Conservation (phyloP, 371 early-diverging fungal species). For the Mucor saturninus region DNA sequence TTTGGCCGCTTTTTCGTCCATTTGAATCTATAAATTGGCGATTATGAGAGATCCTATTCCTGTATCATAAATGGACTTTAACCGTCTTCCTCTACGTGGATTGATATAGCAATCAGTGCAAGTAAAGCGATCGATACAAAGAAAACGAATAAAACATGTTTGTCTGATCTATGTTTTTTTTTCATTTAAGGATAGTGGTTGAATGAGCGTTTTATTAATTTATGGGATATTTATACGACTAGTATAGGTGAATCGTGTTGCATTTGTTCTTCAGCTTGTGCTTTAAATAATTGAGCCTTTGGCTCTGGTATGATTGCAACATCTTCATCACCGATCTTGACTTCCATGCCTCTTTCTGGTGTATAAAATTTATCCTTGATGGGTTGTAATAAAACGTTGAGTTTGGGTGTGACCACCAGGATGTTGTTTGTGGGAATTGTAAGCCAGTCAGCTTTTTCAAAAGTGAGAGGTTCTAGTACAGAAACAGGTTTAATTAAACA, state of each 20-base stretch:
- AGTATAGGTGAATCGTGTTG: slow-evolving; percentile 20
- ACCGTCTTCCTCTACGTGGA: too few relatives aligned
- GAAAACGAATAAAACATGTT: too few relatives aligned
- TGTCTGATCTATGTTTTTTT: too few relatives aligned
- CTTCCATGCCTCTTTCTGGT: slow-evolving; percentile 42
- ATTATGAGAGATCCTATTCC: too few relatives aligned
- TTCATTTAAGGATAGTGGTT: neutral
- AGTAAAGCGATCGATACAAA: too few relatives aligned
- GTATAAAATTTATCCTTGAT: slow-evolving; percentile 75
- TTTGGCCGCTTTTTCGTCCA: too few relatives aligned
- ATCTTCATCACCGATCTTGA: slow-evolving; percentile 42
- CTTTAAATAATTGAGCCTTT: slow-evolving; percentile 42
- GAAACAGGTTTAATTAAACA: neutral
- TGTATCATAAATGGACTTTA: too few relatives aligned
- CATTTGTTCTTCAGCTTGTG: slow-evolving; percentile 28
- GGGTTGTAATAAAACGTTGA: slow-evolving; percentile 79
- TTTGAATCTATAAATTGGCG: too few relatives aligned
- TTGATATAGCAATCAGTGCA: too few relatives aligned
- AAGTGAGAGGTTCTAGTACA: slow-evolving; percentile 79
- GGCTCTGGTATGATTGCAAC: slow-evolving; percentile 54
- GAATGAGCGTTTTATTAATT: too few relatives aligned
- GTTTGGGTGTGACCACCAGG: slow-evolving; percentile 75
- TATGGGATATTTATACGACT: slow-evolving; percentile 1
- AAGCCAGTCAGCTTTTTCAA: slow-evolving; percentile 84
- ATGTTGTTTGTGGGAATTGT: slow-evolving; percentile 81